A percentile compares a stretch with the other conserved stretches of the same genome.
These are phyloP conservation scores for Salix udensis DNA, from an alignment of 345 rosid genomes.

Conservation along the genomic window DNA sequence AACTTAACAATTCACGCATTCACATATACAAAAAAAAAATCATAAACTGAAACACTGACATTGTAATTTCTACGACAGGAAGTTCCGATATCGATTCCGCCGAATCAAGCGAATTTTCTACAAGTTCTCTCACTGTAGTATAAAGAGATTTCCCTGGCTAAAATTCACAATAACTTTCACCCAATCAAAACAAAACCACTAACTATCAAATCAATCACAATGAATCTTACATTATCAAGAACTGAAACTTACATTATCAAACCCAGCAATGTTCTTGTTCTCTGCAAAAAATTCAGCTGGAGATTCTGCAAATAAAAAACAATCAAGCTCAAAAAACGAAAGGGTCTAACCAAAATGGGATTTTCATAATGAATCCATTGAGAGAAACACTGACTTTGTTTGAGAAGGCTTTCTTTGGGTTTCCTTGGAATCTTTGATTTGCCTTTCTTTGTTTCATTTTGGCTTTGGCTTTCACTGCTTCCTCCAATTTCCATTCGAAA, in stretches of 20 bases:
- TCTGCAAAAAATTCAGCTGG: slow-evolving; percentile 99
- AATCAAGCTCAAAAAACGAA: neutral
- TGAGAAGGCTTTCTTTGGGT: slow-evolving; percentile 69
- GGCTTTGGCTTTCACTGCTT: slow-evolving; percentile 41
- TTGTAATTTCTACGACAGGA: slow-evolving; percentile 77
- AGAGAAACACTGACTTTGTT: slow-evolving; percentile 56
- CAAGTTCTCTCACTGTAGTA: slow-evolving; percentile 91
- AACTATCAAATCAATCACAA: slow-evolving; percentile 2
- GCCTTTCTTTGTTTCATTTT: slow-evolving; percentile 51
- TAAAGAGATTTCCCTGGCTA: slow-evolving; percentile 91
- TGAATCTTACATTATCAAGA: neutral
- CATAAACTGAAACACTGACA: slow-evolving; percentile 39
- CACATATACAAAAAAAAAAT: neutral
- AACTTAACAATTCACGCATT: neutral
- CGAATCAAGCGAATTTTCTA: slow-evolving; percentile 92
- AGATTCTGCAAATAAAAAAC: slow-evolving; percentile 57
- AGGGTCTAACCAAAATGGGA: neutral
- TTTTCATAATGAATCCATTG: neutral
- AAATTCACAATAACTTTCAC: slow-evolving; percentile 12
- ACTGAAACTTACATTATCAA: slow-evolving; percentile 65
- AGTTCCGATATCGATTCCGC: slow-evolving; percentile 90
- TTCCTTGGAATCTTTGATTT: slow-evolving; percentile 53
- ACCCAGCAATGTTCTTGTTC: slow-evolving; percentile 98
- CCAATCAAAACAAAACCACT: neutral
- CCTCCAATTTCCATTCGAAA: slow-evolving; percentile 33